These are phyloP conservation scores for Dactylis glomerata DNA, from an alignment of 176 grass and related monocot genomes.

Conservation along the genomic window DNA sequence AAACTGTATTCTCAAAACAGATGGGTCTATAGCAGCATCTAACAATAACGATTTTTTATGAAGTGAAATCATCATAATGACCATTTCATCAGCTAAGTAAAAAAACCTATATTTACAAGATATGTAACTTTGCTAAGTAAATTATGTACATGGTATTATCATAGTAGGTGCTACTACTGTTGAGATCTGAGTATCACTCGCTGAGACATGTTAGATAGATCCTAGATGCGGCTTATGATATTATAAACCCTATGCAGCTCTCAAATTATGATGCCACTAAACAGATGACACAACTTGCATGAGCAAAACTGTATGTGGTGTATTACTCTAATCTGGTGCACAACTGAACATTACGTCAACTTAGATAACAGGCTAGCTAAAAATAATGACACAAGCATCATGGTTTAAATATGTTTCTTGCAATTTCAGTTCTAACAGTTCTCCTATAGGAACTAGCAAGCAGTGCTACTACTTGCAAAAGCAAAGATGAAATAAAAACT, in stretches of 20 bases:
- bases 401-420: not conserved
- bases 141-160: not conserved
- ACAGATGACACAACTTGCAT: not conserved
- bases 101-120: not conserved
- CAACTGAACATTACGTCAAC: not conserved
- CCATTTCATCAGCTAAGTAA: not conserved
- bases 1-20: not conserved
- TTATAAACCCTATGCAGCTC: too few species aligned
- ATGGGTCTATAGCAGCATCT: not conserved
- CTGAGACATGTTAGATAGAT: not conserved
- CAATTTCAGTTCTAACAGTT: slow-evolving; percentile 13
- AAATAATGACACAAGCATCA: not conserved
- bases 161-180: not conserved
- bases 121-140: not conserved
- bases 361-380: not conserved
- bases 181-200: not conserved
- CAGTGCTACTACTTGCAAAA: not conserved
- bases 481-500: not conserved
- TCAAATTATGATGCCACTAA: not conserved
- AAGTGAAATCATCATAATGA: not conserved
- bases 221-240: not conserved
- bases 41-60: not conserved
- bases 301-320: not conserved
- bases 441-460: not conserved
- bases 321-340: not conserved